A percentile compares a stretch with the other conserved stretches of the same genome.
Conservation (phyloP, 2,329 filamentous ascomycete species). For the Neopestalotiopsis clavispora region DNA sequence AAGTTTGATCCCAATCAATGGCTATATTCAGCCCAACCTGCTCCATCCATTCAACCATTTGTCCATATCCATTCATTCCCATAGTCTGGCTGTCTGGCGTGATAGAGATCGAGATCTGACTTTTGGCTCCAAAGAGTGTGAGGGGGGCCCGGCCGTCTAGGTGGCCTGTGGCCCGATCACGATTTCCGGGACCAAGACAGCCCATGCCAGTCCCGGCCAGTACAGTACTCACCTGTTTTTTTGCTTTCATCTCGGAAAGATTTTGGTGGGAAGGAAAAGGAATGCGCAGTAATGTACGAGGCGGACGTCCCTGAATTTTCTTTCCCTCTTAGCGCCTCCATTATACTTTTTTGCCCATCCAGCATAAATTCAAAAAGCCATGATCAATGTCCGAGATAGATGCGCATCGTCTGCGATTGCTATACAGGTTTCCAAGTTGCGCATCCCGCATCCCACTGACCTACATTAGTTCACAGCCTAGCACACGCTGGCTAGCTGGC, state of each 20-base stretch:
- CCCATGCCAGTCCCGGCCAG: not conserved
- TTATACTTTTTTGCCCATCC: not conserved
- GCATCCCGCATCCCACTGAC: not conserved
- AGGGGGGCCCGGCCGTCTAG: not conserved
- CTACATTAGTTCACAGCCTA: not conserved
- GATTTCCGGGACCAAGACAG: constrained; percentile 4
- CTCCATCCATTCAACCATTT: not conserved
- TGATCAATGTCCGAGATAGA: not conserved
- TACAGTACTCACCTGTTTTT: not conserved
- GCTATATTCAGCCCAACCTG: not conserved
- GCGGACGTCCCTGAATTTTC: not conserved
- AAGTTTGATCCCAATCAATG: not conserved
- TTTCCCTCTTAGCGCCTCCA: not conserved
- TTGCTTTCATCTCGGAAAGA: not conserved
- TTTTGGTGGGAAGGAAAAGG: not conserved
- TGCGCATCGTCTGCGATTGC: not conserved
- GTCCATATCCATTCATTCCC: not conserved
- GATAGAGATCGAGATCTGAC: constrained; percentile 4
- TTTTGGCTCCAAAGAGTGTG: not conserved
- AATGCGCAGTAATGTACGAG: not conserved
- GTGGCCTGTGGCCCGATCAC: not conserved
- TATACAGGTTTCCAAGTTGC: not conserved
- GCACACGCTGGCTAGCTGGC: not conserved
- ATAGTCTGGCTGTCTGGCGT: not conserved
- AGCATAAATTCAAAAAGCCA: not conserved